These are phyloP conservation scores for Apiosordaria backusii DNA, from an alignment of 495 filamentous ascomycete species.

Conservation along the genomic window DNA sequence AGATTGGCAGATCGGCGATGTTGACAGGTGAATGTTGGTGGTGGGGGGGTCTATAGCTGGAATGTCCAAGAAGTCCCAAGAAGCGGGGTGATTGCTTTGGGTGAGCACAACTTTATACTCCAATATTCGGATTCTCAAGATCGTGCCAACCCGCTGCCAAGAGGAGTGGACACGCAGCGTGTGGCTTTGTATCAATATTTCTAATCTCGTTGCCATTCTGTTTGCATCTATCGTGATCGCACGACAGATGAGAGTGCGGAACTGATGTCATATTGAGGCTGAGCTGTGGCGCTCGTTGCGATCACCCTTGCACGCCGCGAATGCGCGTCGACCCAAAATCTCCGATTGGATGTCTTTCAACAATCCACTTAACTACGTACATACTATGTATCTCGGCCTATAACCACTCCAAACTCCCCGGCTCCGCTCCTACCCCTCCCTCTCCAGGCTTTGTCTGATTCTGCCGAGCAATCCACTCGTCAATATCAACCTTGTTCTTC, in stretches of 20 bases:
- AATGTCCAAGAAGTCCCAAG: not conserved
- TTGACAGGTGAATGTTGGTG: not conserved
- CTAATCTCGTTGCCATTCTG: not conserved
- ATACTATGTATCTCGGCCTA: not conserved
- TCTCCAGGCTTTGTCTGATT: not conserved
- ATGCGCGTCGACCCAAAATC: not conserved
- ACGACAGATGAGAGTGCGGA: not conserved
- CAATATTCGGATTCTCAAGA: not conserved
- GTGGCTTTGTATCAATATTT: not conserved
- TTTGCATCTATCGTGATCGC: slow-evolving; percentile 1
- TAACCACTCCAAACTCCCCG: not conserved
- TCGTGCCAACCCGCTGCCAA: not conserved
- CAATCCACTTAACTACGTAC: not conserved
- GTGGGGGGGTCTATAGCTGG: not conserved
- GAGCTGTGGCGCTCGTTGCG: not conserved
- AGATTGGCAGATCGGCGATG: not conserved
- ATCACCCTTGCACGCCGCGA: not conserved
- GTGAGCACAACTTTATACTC: not conserved
- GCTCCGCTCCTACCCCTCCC: not conserved
- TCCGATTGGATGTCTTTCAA: not conserved
- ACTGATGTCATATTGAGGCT: slow-evolving; percentile 1
- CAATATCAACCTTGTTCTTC: not conserved
- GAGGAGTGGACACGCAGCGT: not conserved
- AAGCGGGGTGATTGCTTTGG: not conserved
- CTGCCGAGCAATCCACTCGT: not conserved